These are phyloP conservation scores for Strobilomyces dryophilus DNA, from an alignment of 768 basidiomycete species.

Conservation along the genomic window DNA sequence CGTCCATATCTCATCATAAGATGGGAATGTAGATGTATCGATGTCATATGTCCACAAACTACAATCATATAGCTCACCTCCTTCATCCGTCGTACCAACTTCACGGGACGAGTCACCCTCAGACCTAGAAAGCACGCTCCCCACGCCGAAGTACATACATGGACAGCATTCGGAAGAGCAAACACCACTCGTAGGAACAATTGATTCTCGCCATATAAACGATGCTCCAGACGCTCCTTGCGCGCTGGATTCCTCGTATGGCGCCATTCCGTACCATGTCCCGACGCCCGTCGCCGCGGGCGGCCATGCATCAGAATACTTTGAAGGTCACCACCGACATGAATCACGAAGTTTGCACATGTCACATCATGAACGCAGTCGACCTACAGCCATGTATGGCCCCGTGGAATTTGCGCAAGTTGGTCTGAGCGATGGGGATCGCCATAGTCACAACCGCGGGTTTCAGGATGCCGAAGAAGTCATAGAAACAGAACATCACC, in stretches of 20 bases:
- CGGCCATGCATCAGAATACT: slow-evolving; percentile 15
- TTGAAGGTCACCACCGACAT: slow-evolving; percentile 35
- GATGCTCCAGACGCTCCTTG: background rate
- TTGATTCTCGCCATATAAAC: background rate
- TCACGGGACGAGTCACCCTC: slow-evolving; percentile 17
- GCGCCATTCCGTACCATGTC: slow-evolving; percentile 3
- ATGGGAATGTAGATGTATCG: slow-evolving; percentile 52
- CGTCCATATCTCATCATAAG: background rate
- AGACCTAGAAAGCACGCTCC: slow-evolving; percentile 1
- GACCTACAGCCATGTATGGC: slow-evolving; percentile 21
- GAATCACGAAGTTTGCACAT: slow-evolving; percentile 26
- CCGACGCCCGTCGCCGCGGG: background rate
- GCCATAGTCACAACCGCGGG: slow-evolving; percentile 9
- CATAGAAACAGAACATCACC: background rate
- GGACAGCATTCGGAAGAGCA: slow-evolving; percentile 11
- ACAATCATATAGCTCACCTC: slow-evolving; percentile 56
- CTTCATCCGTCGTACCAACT: slow-evolving; percentile 37
- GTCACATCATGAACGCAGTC: slow-evolving; percentile 28
- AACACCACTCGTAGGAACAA: slow-evolving; percentile 15
- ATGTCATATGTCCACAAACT: slow-evolving; percentile 72
- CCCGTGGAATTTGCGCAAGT: slow-evolving; percentile 6
- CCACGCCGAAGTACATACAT: slow-evolving; percentile 2
- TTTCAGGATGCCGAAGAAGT: slow-evolving; percentile 1
- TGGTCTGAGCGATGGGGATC: background rate
- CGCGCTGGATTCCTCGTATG: slow-evolving; percentile 15